phyloP scores from a whole-genome alignment of 1,139 yeast genomes.

The Suhomyces anneliseae region DNA sequence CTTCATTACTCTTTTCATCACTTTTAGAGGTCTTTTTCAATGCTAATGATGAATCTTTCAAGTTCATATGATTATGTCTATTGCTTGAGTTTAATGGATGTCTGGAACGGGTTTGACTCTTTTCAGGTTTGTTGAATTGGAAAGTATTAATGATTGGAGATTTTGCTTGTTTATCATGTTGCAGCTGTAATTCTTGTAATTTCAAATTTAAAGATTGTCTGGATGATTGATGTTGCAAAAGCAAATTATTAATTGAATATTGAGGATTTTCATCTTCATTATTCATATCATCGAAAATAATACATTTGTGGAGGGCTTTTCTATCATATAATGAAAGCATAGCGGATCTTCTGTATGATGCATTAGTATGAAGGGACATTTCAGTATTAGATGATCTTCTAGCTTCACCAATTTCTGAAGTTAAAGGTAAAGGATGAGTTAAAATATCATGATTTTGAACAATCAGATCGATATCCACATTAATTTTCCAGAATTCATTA shows the following conservation, averaged over 20 bases:
- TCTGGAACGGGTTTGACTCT: not conserved
- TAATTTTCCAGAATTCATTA: conserved; percentile 35
- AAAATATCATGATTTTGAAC: conserved; percentile 19
- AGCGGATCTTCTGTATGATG: conserved; percentile 55
- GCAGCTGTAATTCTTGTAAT: conserved; percentile 25
- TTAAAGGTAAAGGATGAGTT: conserved; percentile 29
- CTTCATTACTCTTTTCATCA: not conserved
- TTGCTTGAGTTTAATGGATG: conserved; percentile 9
- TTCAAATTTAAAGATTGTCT: conserved; percentile 36
- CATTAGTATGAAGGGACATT: conserved; percentile 46
- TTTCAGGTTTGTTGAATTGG: conserved; percentile 2
- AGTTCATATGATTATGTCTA: conserved; percentile 40
- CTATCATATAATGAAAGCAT: conserved; percentile 54
- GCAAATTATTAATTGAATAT: conserved; percentile 39
- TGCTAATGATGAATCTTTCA: conserved; percentile 44
- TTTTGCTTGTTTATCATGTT: conserved; percentile 6
- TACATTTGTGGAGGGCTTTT: conserved; percentile 34
- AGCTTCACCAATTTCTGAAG: conserved; percentile 23
- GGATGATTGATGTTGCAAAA: conserved; percentile 44
- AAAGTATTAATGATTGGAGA: conserved; percentile 10
- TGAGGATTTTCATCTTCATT: conserved; percentile 39
- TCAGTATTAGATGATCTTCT: conserved; percentile 34
- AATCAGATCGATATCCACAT: conserved; percentile 25
- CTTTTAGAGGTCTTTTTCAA: conserved; percentile 31
- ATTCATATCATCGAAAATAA: conserved; percentile 30